A percentile compares a stretch with the other conserved stretches of the same genome.
Conservation (phyloP, 805 yeast species). For the Vanderwaltozyma yarrowii region DNA sequence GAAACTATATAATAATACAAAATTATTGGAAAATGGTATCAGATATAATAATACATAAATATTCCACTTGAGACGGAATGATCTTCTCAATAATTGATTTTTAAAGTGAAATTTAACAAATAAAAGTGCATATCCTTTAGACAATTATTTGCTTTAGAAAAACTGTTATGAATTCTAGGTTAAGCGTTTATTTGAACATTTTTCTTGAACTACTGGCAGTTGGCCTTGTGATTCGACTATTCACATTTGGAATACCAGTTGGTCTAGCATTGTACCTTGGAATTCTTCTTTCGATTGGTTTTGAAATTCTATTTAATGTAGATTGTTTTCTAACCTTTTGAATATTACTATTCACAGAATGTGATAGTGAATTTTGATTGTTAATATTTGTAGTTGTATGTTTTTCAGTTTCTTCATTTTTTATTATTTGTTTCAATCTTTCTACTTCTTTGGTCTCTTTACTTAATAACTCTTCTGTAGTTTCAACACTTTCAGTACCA, state of each 20-base stretch:
- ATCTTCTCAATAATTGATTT: too few species aligned
- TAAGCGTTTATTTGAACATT: slow-evolving; percentile 12
- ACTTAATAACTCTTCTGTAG: slow-evolving; percentile 6
- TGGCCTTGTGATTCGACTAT: slow-evolving; percentile 16
- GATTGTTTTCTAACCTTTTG: background rate
- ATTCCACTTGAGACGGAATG: too few species aligned
- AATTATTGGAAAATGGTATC: too few species aligned
- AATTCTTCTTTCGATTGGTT: background rate
- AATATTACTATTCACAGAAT: background rate
- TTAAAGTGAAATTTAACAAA: too few species aligned
- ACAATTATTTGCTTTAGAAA: too few species aligned
- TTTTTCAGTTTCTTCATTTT: slow-evolving; percentile 7
- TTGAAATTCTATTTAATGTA: background rate
- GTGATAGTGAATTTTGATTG: background rate
- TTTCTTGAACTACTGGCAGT: slow-evolving; percentile 20
- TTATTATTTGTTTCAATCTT: slow-evolving; percentile 10
- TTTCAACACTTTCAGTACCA: slow-evolving; percentile 13
- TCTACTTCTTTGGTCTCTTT: slow-evolving; percentile 13
- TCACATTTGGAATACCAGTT: slow-evolving; percentile 17
- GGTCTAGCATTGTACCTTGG: slow-evolving; percentile 6
- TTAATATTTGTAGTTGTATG: background rate
- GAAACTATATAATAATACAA: too few species aligned
- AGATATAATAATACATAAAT: too few species aligned
- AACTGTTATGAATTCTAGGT: too few species aligned
- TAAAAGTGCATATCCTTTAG: too few species aligned